These are phyloP conservation scores for Oxytropis ochrocephala DNA, from an alignment of 306 rosid genomes.

Conservation along the genomic window DNA sequence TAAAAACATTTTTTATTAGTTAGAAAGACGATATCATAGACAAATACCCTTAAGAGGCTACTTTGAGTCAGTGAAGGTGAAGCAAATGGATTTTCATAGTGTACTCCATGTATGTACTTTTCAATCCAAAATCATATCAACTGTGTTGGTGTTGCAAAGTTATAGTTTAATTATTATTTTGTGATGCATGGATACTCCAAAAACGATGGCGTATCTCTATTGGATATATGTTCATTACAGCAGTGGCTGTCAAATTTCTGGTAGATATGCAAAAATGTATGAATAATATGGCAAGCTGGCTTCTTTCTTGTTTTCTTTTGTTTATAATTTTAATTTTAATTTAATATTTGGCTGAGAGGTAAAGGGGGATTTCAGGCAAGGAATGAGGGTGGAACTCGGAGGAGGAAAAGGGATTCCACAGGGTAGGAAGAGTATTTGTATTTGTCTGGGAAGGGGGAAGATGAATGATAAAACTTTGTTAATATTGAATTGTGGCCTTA, in stretches of 20 bases:
- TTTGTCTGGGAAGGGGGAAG: not conserved
- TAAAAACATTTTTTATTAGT: not conserved
- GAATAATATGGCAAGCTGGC: not conserved
- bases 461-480: not conserved
- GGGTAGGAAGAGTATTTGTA: not conserved
- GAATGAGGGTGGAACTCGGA: not conserved
- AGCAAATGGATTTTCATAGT: not conserved
- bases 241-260: not conserved
- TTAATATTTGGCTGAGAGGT: not conserved
- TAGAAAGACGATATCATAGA: not conserved
- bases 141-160: not conserved
- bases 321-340: not conserved
- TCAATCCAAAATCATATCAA: not conserved
- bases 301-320: not conserved
- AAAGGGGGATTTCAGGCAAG: slow-evolving; percentile 1
- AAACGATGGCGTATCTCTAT: not conserved
- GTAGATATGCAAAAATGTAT: not conserved
- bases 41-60: not conserved
- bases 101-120: not conserved
- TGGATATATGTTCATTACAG: not conserved
- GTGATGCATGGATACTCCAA: not conserved
- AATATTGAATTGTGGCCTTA: not conserved
- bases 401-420: not conserved
- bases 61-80: not conserved
- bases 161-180: slow-evolving; percentile 3